These are phyloP conservation scores for Melanopsichium pennsylvanicum DNA, from an alignment of 1,284 basidiomycete genomes.

Conservation along the genomic window DNA sequence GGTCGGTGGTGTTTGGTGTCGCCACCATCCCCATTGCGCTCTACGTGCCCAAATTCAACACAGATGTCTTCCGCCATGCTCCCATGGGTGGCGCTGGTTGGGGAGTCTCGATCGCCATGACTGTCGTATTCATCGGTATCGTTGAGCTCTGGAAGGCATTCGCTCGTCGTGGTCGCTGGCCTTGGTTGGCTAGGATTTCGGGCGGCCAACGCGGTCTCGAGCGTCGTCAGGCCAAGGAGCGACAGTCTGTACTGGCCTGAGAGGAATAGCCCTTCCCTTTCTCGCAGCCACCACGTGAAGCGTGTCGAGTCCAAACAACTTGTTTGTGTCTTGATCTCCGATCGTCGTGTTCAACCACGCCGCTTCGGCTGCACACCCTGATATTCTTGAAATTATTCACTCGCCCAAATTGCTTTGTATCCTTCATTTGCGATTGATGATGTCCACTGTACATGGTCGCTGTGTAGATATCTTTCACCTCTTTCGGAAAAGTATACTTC, in stretches of 20 bases:
- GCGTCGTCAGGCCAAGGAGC: conserved; percentile 36
- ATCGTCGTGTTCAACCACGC: conserved; percentile 4
- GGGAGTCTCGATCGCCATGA: conserved; percentile 54
- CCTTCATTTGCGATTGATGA: no score
- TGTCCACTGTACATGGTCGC: no score
- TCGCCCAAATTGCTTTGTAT: no score
- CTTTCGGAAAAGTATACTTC: not conserved
- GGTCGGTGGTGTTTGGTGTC: conserved; percentile 52
- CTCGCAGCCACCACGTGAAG: no score
- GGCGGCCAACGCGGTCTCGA: conserved; percentile 50
- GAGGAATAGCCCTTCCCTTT: no score
- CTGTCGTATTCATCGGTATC: conserved; percentile 34
- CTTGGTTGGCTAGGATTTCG: conserved; percentile 54
- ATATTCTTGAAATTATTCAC: no score
- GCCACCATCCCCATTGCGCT: conserved; percentile 55
- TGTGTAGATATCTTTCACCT: no score
- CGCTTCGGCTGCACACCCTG: conserved; percentile 1
- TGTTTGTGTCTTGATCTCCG: no score
- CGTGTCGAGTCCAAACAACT: no score
- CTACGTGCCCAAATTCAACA: conserved; percentile 60
- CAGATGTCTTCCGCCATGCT: conserved; percentile 54
- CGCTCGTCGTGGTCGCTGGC: conserved; percentile 50
- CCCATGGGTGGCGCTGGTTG: conserved; percentile 52
- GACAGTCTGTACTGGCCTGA: conserved; percentile 10
- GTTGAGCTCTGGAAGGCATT: conserved; percentile 59